These are phyloP conservation scores for Calonectria naviculata DNA, from an alignment of 2,329 filamentous ascomycete species.

Conservation along the genomic window DNA sequence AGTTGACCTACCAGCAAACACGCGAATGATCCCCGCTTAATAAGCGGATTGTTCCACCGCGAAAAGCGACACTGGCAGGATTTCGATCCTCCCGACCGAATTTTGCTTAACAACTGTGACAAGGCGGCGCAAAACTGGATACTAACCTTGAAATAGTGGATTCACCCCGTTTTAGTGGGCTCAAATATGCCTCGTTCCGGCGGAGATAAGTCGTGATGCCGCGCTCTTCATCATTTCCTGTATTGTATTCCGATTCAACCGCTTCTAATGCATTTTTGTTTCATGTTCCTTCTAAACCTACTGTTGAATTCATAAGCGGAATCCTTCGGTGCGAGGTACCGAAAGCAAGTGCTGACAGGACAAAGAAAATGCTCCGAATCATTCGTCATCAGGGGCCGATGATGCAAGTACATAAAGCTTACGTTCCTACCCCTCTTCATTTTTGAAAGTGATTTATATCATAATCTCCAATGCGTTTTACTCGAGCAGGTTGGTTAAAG, in stretches of 20 bases:
- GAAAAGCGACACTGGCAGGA: not conserved
- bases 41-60: not conserved
- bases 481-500: no score
- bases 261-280: no score
- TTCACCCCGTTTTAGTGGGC: not conserved
- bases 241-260: not conserved
- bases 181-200: no score
- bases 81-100: not conserved
- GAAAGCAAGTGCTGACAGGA: not conserved
- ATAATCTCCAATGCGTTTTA: not conserved
- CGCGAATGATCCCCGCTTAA: not conserved
- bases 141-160: not conserved
- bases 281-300: no score
- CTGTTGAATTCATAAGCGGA: not conserved
- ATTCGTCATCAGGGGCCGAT: no score
- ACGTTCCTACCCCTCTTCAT: not conserved
- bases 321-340: not conserved
- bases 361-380: not conserved
- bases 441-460: not conserved
- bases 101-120: not conserved
- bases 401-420: not conserved
- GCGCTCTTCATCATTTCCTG: not conserved
- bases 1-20: not conserved
- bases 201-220: not conserved
- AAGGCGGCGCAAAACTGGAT: not conserved